Conservation (phyloP, 1,139 yeast genomes). For the Wickerhamomyces sp. region DNA sequence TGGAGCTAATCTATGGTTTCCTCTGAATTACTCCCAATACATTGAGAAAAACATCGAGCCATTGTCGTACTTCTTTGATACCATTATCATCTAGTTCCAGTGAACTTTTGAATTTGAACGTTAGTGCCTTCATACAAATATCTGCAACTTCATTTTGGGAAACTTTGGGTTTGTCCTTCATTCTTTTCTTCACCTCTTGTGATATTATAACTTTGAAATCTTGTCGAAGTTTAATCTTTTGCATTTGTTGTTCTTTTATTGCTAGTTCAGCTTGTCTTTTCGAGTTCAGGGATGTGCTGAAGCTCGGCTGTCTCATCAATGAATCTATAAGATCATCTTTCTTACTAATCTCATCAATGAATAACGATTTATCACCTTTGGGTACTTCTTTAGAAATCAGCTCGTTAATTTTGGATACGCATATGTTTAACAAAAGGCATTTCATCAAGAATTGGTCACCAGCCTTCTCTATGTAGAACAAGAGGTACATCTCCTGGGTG, state of each 20-base stretch:
- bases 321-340: slow-evolving; percentile 23
- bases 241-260: slow-evolving; percentile 16
- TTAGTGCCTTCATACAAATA: slow-evolving; percentile 19
- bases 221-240: slow-evolving; percentile 12
- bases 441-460: slow-evolving; percentile 9
- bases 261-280: slow-evolving; percentile 15
- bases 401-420: slow-evolving; percentile 8
- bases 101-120: slow-evolving; percentile 15
- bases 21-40: slow-evolving; percentile 4
- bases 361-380: slow-evolving; percentile 3
- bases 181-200: slow-evolving; percentile 11
- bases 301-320: slow-evolving; percentile 11
- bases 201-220: slow-evolving; percentile 16
- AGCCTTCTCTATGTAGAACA: slow-evolving; percentile 18
- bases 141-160: slow-evolving; percentile 21
- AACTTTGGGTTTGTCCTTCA: slow-evolving; percentile 10
- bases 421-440: slow-evolving; percentile 17
- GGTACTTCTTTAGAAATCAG: slow-evolving; percentile 6
- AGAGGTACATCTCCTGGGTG: slow-evolving; percentile 8
- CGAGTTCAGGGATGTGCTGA: slow-evolving; percentile 8
- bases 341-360: slow-evolving; percentile 17
- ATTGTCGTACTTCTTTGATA: slow-evolving; percentile 12
- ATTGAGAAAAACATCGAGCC: slow-evolving; percentile 17
- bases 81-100: slow-evolving; percentile 7
- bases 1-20: neutral